These are phyloP conservation scores for Sphaerulina vaccinii DNA, from an alignment of 2,329 filamentous ascomycete genomes.

Conservation along the genomic window DNA sequence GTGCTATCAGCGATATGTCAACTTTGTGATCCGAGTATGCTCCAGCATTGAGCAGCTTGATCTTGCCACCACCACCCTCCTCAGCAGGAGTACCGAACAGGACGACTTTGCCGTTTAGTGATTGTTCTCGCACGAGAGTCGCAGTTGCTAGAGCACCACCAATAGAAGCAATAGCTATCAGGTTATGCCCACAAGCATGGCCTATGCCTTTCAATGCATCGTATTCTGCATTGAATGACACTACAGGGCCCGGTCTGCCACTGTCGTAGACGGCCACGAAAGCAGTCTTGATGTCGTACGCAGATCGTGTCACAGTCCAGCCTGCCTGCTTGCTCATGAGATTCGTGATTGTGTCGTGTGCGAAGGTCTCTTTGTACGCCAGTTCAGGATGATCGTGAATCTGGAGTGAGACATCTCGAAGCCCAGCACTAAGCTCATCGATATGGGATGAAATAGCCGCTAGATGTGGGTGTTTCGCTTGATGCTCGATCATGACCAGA, in stretches of 20 bases:
- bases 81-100: conserved; percentile 49
- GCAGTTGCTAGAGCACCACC: conserved; percentile 42
- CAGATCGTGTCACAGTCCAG: conserved; percentile 52
- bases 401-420: background rate
- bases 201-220: conserved; percentile 44
- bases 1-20: conserved; percentile 38
- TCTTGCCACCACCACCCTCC: conserved; percentile 39
- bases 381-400: background rate
- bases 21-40: conserved; percentile 44
- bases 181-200: conserved; percentile 49
- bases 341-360: background rate
- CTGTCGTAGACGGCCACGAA: conserved; percentile 54
- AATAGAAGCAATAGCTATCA: conserved; percentile 44
- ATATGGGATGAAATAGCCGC: background rate
- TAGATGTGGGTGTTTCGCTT: background rate
- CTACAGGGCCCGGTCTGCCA: conserved; percentile 38
- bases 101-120: conserved; percentile 39
- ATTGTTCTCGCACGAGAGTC: conserved; percentile 31
- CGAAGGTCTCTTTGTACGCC: background rate
- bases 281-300: conserved; percentile 54
- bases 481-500: background rate
- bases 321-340: background rate
- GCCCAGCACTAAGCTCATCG: background rate
- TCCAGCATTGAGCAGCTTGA: conserved; percentile 46
- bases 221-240: conserved; percentile 43